phyloP scores from a whole-genome alignment of 1,284 basidiomycete species.

The Papiliotrema laurentii region DNA sequence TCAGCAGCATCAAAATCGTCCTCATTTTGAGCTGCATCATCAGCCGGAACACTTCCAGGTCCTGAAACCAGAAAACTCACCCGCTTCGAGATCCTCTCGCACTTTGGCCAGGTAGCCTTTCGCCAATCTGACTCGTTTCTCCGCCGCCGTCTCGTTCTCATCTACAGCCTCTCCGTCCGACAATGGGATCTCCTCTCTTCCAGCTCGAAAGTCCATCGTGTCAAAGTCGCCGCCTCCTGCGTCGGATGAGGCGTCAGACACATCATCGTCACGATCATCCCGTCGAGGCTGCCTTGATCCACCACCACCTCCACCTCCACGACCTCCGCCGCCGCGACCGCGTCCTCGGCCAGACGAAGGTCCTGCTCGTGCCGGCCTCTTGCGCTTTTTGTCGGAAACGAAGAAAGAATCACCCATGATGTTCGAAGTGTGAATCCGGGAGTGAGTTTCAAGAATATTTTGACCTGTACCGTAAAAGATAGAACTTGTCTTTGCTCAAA shows the following conservation, averaged over 20 bases:
- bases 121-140: conserved; percentile 86
- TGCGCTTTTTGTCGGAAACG: conserved; percentile 61
- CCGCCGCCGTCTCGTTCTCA: conserved; percentile 83
- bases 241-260: conserved; percentile 66
- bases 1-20: conserved; percentile 90
- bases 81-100: conserved; percentile 60
- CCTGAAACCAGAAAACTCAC: no score
- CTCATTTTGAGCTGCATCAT: conserved; percentile 48
- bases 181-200: conserved; percentile 55
- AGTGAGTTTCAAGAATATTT: no score
- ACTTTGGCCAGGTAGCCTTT: conserved; percentile 85
- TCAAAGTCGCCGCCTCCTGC: conserved; percentile 57
- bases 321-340: conserved; percentile 7
- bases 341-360: conserved; percentile 20
- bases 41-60: no score
- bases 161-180: conserved; percentile 65
- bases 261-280: conserved; percentile 33
- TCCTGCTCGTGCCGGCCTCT: conserved; percentile 41
- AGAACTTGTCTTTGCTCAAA: no score
- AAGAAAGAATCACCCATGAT: conserved; percentile 79
- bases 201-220: conserved; percentile 62
- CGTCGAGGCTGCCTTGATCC: background rate
- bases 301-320: conserved; percentile 4
- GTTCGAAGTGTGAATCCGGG: background rate
- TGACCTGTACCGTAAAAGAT: no score